A percentile compares a stretch with the other conserved stretches of the same genome.
phyloP scores from a whole-genome alignment of 164 flowering plant genomes.

The Taxillus chinensis region DNA sequence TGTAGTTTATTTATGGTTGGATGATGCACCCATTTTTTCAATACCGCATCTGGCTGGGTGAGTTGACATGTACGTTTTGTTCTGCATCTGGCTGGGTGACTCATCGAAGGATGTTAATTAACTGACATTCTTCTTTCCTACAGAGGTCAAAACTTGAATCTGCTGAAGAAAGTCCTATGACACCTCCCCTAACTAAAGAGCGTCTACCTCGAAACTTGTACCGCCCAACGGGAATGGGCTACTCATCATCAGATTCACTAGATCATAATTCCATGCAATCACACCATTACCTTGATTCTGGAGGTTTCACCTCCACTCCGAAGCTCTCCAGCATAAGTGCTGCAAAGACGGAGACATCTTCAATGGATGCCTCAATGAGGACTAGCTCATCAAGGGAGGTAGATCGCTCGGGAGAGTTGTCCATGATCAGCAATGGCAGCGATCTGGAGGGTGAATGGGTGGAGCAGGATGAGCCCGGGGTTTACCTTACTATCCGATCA shows the following conservation, averaged over 20 bases:
- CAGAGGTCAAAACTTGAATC: constrained; percentile 71
- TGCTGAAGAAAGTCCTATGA: constrained; percentile 60
- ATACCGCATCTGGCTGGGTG: too few relatives aligned
- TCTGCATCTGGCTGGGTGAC: too few relatives aligned
- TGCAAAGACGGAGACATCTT: constrained; percentile 27
- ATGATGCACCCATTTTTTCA: too few relatives aligned
- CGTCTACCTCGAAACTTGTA: constrained; percentile 47
- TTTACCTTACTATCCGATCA: constrained; percentile 70
- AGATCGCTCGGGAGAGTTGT: constrained; percentile 76
- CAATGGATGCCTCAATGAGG: constrained; percentile 68
- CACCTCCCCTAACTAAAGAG: constrained; percentile 76
- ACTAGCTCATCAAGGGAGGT: constrained; percentile 74
- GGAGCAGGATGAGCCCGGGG: constrained; percentile 88
- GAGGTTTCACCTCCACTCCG: constrained; percentile 1
- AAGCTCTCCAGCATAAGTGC: not conserved
- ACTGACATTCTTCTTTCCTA: not conserved
- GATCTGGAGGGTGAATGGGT: constrained; percentile 89
- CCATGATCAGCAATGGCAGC: constrained; percentile 73
- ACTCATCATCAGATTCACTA: constrained; percentile 78
- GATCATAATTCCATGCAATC: constrained; percentile 45
- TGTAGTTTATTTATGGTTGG: too few relatives aligned
- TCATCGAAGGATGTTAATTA: not conserved
- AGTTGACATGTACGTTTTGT: too few relatives aligned
- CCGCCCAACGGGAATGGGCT: constrained; percentile 39
- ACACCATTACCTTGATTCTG: constrained; percentile 1